These are phyloP conservation scores for Zygnema cylindricum DNA, from an alignment of 139 green algal genomes.

Conservation along the genomic window DNA sequence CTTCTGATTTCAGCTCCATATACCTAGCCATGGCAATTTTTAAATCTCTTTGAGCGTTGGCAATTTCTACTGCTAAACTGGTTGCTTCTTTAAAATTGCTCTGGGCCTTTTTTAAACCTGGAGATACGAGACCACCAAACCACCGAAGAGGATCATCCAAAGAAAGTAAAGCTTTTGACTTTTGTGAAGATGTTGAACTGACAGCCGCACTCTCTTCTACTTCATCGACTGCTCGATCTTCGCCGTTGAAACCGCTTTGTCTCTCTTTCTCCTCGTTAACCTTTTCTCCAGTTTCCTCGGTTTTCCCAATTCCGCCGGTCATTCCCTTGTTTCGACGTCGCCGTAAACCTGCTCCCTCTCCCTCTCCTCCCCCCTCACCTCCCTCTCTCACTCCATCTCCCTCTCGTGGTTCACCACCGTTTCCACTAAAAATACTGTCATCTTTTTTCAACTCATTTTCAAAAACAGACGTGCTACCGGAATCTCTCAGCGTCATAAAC, in stretches of 20 bases:
- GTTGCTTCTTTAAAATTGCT: not conserved
- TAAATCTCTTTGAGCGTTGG: not conserved
- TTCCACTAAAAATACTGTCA: not conserved
- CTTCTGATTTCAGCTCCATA: not conserved
- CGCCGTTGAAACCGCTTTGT: not conserved
- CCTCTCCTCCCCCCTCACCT: not conserved
- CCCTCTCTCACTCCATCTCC: not conserved
- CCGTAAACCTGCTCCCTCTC: not conserved
- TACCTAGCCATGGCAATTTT: not conserved
- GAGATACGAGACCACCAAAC: not conserved
- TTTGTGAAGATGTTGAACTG: not conserved
- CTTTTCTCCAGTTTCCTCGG: no score
- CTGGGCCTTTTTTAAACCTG: not conserved
- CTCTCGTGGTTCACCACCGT: not conserved
- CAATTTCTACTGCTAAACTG: not conserved
- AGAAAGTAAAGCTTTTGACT: no score
- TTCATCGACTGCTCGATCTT: not conserved
- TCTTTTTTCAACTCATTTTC: not conserved
- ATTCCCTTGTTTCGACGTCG: not conserved
- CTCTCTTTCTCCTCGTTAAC: no score
- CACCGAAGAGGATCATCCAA: not conserved
- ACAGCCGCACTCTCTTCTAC: not conserved
- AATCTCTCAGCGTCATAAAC: not conserved
- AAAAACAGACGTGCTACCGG: not conserved
- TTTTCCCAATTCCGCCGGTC: not conserved